phyloP scores from a whole-genome alignment of 2,329 filamentous ascomycete genomes.

The Diaporthe longicolla region DNA sequence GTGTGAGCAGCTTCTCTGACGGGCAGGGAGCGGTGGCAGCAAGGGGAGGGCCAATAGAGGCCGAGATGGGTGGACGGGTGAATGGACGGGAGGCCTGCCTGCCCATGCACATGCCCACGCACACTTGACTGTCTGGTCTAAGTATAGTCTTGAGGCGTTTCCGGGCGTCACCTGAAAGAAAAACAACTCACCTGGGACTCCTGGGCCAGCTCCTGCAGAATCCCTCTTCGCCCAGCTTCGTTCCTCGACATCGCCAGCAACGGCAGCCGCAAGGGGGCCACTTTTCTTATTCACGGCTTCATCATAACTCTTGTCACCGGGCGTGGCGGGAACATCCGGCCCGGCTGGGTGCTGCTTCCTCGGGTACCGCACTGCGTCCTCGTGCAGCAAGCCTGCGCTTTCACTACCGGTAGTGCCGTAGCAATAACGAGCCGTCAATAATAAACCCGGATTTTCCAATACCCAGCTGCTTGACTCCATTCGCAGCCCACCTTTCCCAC shows the following conservation, averaged over 20 bases:
- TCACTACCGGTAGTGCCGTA: conserved; percentile 11
- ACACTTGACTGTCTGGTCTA: conserved; percentile 14
- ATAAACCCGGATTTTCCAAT: conserved; percentile 31
- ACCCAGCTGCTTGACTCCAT: conserved; percentile 35
- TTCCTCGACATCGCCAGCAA: conserved; percentile 2
- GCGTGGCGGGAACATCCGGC: conserved; percentile 36
- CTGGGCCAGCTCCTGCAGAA: conserved; percentile 14
- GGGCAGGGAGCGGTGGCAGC: conserved; percentile 12
- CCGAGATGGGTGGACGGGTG: neutral
- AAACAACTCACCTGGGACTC: conserved; percentile 18
- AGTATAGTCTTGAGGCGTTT: conserved; percentile 27
- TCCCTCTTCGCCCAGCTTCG: conserved; percentile 10
- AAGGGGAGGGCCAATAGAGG: neutral
- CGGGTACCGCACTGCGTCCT: conserved; percentile 27
- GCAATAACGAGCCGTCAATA: conserved; percentile 25
- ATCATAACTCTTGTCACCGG: conserved; percentile 11
- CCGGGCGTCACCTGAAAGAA: conserved; percentile 13
- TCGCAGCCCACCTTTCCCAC: conserved; percentile 36
- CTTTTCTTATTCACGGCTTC: conserved; percentile 38
- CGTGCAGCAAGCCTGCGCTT: conserved; percentile 4
- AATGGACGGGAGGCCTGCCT: too few relatives aligned
- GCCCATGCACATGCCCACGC: neutral
- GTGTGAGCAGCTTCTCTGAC: conserved; percentile 31
- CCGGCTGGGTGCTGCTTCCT: conserved; percentile 27
- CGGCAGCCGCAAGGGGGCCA: conserved; percentile 26